phyloP scores from a whole-genome alignment of 352 stramenopile species.

The Phytophthora pistaciae region DNA sequence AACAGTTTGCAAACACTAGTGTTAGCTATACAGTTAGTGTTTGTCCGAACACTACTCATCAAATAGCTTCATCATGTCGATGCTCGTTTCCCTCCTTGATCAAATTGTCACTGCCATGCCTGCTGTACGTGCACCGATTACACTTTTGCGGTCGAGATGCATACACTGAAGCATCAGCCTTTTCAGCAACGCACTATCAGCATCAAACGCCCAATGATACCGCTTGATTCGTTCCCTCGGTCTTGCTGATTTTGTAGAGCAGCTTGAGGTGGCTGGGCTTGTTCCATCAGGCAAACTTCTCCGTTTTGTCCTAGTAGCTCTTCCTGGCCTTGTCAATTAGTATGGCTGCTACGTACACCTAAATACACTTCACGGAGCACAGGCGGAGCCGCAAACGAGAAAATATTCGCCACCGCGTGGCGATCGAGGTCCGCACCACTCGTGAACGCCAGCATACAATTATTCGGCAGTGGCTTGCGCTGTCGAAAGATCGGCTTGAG shows the following conservation, averaged over 20 bases:
- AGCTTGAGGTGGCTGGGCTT: not conserved
- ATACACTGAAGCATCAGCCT: not conserved
- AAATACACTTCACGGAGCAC: not conserved
- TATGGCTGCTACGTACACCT: not conserved
- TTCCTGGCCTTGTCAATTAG: not conserved
- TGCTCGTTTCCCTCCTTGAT: too few species aligned
- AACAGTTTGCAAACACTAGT: too few species aligned
- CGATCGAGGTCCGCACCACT: not conserved
- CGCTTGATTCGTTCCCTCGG: not conserved
- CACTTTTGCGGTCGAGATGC: not conserved
- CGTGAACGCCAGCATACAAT: not conserved
- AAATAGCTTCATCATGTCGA: too few species aligned
- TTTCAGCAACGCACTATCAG: too few species aligned
- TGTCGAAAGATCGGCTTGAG: not conserved
- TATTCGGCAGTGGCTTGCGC: not conserved
- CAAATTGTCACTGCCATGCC: too few species aligned
- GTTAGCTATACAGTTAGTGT: too few species aligned
- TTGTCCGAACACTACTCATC: too few species aligned
- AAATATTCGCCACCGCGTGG: not conserved
- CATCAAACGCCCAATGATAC: too few species aligned
- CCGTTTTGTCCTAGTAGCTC: too few species aligned
- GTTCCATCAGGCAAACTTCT: too few species aligned
- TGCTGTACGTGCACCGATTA: too few species aligned
- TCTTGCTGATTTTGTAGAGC: not conserved
- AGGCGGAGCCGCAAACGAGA: not conserved